A percentile compares a stretch with the other conserved stretches of the same genome.
phyloP scores from a whole-genome alignment of 2,329 filamentous ascomycete species.

The Fusarium sp. region DNA sequence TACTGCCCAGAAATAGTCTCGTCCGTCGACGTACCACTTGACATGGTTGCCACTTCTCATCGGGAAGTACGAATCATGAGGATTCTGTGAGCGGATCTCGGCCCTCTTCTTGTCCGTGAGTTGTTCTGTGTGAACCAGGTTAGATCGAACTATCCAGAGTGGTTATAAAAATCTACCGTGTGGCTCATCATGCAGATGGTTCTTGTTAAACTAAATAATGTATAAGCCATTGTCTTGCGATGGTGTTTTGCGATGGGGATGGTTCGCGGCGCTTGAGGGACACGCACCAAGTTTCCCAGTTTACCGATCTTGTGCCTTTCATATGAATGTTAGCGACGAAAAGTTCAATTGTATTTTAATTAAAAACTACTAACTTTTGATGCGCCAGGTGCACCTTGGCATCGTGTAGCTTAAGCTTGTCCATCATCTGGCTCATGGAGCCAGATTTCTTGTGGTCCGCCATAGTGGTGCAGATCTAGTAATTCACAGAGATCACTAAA shows the following conservation, averaged over 20 bases:
- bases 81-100: conserved; percentile 77
- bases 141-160: no score
- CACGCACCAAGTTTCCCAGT: conserved; percentile 71
- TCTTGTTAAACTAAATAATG: conserved; percentile 75
- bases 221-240: not conserved
- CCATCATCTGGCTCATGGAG: conserved; percentile 57
- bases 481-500: conserved; percentile 15
- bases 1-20: conserved; percentile 96
- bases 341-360: not conserved
- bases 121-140: no score
- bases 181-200: conserved; percentile 93
- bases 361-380: conserved; percentile 68
- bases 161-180: no score
- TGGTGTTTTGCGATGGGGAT: not conserved
- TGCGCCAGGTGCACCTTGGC: conserved; percentile 69
- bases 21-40: conserved; percentile 98
- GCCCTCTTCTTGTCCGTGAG: conserved; percentile 78
- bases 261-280: no score
- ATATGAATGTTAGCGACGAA: conserved; percentile 4
- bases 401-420: conserved; percentile 66
- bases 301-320: conserved; percentile 70
- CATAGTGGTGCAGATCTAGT: conserved; percentile 47
- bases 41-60: conserved; percentile 85
- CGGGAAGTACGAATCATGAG: conserved; percentile 92
- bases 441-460: conserved; percentile 40